A percentile compares a stretch with the other conserved stretches of the same genome.
phyloP scores from a whole-genome alignment of 176 grass and related monocot genomes.

The Hyparrhenia diplandra region DNA sequence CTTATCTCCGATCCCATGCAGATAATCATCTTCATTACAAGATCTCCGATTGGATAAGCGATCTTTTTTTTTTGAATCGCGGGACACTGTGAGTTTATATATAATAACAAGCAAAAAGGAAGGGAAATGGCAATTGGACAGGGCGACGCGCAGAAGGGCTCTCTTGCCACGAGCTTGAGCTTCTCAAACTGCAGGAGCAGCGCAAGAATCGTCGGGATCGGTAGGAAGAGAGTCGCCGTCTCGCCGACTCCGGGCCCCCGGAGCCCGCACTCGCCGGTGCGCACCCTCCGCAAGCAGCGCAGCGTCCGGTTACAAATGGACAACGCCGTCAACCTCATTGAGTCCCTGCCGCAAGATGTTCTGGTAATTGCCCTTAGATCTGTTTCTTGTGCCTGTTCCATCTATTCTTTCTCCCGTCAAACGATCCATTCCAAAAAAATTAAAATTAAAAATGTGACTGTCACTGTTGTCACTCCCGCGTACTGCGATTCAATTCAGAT shows the following conservation, averaged over 20 bases:
- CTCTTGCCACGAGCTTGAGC: constrained; percentile 34
- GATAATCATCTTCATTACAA: background rate
- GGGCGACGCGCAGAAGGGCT: constrained; percentile 35
- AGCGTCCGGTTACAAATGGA: constrained; percentile 47
- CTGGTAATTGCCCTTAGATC: constrained; percentile 41
- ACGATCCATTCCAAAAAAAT: background rate
- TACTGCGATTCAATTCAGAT: background rate
- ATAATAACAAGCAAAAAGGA: too few species aligned
- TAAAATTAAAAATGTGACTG: background rate
- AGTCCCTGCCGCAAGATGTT: constrained; percentile 64
- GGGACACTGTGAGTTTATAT: background rate
- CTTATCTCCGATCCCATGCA: background rate
- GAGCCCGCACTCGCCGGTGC: constrained; percentile 29
- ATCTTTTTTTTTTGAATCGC: background rate
- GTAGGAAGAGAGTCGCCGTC: constrained; percentile 66
- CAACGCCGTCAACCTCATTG: constrained; percentile 34
- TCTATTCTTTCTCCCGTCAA: background rate
- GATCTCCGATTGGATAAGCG: constrained; percentile 3
- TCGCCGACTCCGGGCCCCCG: constrained; percentile 28
- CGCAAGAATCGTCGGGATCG: constrained; percentile 61
- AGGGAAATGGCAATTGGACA: constrained; percentile 61
- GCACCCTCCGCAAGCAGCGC: constrained; percentile 47
- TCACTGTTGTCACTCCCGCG: background rate
- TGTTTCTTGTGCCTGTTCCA: background rate
- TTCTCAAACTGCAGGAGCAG: constrained; percentile 37